These are phyloP conservation scores for Candida fluviatilis DNA, from an alignment of 805 yeast species.

Conservation along the genomic window DNA sequence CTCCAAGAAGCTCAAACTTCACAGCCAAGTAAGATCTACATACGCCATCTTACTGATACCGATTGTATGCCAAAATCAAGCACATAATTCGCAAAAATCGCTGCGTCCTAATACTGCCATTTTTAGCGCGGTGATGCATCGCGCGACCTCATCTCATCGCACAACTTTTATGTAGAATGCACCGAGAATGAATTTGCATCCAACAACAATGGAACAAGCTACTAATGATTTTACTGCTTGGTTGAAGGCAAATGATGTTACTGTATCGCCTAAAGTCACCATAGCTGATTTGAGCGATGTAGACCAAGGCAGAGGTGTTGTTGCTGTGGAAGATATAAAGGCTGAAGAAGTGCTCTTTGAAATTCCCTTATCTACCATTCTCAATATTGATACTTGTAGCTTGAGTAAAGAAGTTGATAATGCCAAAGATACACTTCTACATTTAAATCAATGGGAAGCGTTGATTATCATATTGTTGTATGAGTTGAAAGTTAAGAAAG, in stretches of 20 bases:
- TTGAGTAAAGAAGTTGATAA: conserved; percentile 31
- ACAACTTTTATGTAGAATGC: no score
- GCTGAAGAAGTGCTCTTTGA: conserved; percentile 64
- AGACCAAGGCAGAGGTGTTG: conserved; percentile 74
- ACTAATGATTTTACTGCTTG: conserved; percentile 23
- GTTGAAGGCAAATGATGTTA: conserved; percentile 31
- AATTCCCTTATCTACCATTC: conserved; percentile 55
- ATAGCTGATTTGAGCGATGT: conserved; percentile 56
- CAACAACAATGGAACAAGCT: conserved; percentile 9
- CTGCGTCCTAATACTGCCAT: not conserved
- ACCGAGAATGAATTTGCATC: no score
- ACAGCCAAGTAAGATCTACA: conserved; percentile 18
- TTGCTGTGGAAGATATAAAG: conserved; percentile 58
- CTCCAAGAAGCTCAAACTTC: not conserved
- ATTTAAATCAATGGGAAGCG: conserved; percentile 71
- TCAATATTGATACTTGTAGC: conserved; percentile 59
- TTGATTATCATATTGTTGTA: conserved; percentile 64
- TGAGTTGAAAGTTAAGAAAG: conserved; percentile 45
- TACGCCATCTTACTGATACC: conserved; percentile 7
- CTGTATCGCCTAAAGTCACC: conserved; percentile 51
- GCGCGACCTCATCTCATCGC: conserved; percentile 1
- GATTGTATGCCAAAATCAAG: conserved; percentile 12
- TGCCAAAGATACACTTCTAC: conserved; percentile 30
- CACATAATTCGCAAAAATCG: not conserved
- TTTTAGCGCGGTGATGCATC: not conserved